phyloP scores from a whole-genome alignment of 176 grass and related monocot genomes.

The Hsuehochloa calcarea region DNA sequence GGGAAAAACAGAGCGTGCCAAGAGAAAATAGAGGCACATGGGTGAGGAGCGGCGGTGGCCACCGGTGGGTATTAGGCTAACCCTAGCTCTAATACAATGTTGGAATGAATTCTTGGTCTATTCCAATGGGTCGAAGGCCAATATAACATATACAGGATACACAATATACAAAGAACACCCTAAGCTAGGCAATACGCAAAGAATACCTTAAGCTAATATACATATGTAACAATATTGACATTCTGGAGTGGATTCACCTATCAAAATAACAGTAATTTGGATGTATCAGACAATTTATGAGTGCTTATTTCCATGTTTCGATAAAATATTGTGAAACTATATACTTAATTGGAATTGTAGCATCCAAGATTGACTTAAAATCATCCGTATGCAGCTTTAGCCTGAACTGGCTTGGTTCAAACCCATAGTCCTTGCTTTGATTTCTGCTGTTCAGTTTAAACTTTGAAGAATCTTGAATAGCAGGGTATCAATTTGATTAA shows the following conservation, averaged over 20 bases:
- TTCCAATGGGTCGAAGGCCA: too few species aligned
- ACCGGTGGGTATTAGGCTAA: too few species aligned
- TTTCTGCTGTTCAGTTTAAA: conserved; percentile 14
- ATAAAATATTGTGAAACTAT: not conserved
- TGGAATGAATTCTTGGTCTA: too few species aligned
- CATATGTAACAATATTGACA: not conserved
- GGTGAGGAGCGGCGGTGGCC: too few species aligned
- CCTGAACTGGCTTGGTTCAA: not conserved
- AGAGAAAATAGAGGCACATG: too few species aligned
- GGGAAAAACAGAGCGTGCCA: too few species aligned
- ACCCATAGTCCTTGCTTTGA: not conserved
- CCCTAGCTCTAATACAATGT: too few species aligned
- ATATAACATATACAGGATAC: too few species aligned
- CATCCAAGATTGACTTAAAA: not conserved
- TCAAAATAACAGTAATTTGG: conserved; percentile 1
- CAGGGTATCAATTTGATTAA: conserved; percentile 8
- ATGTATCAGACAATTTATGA: conserved; percentile 5
- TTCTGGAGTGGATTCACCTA: conserved; percentile 4
- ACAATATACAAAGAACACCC: too few species aligned
- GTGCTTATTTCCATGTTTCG: not conserved
- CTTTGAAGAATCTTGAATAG: conserved; percentile 7
- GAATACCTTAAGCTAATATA: too few species aligned
- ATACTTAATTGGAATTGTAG: not conserved
- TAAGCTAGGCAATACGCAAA: too few species aligned
- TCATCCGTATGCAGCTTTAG: not conserved